Conservation (phyloP, 2,329 filamentous ascomycete genomes). For the Raffaelea ambrosiae region DNA sequence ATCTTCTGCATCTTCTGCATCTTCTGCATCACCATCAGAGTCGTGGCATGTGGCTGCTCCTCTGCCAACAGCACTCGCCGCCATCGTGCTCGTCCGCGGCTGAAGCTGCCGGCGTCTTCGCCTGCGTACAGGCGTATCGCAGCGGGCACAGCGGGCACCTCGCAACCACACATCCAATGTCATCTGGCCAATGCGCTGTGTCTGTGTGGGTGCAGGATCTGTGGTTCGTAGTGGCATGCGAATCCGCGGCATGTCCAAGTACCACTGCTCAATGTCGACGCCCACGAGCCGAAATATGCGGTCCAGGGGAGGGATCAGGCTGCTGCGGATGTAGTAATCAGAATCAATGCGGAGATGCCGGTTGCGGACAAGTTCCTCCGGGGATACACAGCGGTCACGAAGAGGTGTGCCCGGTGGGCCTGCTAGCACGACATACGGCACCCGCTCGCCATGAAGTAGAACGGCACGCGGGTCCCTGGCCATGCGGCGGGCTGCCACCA, state of each 20-base stretch:
- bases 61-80: too few species aligned
- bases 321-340: slow-evolving; percentile 96
- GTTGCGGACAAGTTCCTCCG: slow-evolving; percentile 62
- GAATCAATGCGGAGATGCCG: slow-evolving; percentile 78
- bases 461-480: slow-evolving; percentile 76
- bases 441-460: slow-evolving; percentile 88
- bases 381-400: slow-evolving; percentile 82
- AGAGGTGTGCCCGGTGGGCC: slow-evolving; percentile 80
- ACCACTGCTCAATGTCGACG: slow-evolving; percentile 85
- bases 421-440: slow-evolving; percentile 88
- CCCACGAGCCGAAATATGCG: slow-evolving; percentile 91
- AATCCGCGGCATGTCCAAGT: slow-evolving; percentile 92
- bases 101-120: slow-evolving; percentile 13
- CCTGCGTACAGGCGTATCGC: slow-evolving; percentile 44
- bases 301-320: slow-evolving; percentile 87
- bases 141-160: slow-evolving; percentile 70
- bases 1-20: too few species aligned
- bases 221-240: slow-evolving; percentile 41
- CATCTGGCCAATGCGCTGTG: slow-evolving; percentile 35
- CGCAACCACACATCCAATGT: slow-evolving; percentile 95
- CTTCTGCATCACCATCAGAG: too few species aligned
- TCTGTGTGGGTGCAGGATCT: slow-evolving; percentile 32
- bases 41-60: neutral
- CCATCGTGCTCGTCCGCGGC: neutral
- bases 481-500: slow-evolving; percentile 83